Percentiles rank a stretch among this genome's conserved stretches.
Conservation (phyloP, 495 filamentous ascomycete genomes). For the Xylaria bambusicola region DNA sequence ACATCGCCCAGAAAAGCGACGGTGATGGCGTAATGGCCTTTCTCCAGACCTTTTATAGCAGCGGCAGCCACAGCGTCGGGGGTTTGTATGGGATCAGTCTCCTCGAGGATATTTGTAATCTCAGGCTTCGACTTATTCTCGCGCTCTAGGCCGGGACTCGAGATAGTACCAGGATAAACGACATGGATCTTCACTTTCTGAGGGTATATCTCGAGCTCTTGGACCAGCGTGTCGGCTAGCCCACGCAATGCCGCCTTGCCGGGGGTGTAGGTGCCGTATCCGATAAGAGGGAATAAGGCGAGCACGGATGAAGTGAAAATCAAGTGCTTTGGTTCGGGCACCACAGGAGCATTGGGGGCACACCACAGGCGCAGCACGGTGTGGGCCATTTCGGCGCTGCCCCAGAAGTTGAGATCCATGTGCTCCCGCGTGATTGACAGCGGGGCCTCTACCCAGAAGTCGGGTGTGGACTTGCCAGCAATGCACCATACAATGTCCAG, state of each 20-base stretch:
- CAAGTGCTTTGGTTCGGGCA: conserved; percentile 65
- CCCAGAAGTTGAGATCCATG: conserved; percentile 93
- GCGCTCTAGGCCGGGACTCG: conserved; percentile 68
- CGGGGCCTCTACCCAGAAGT: conserved; percentile 75
- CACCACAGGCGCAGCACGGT: conserved; percentile 64
- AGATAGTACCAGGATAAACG: conserved; percentile 84
- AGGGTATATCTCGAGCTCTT: conserved; percentile 82
- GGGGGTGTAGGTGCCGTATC: conserved; percentile 86
- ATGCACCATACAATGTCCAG: conserved; percentile 93
- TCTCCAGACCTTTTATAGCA: conserved; percentile 74
- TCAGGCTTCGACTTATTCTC: conserved; percentile 82
- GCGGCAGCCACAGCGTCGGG: conserved; percentile 72
- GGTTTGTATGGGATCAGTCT: conserved; percentile 75
- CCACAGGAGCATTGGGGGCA: conserved; percentile 43
- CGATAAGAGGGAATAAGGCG: conserved; percentile 73
- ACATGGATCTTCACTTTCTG: conserved; percentile 76
- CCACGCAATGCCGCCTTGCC: conserved; percentile 83
- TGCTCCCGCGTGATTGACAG: conserved; percentile 67
- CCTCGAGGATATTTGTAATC: conserved; percentile 79
- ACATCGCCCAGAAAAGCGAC: conserved; percentile 67
- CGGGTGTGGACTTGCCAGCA: conserved; percentile 74
- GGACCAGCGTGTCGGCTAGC: conserved; percentile 77
- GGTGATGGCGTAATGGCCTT: conserved; percentile 74
- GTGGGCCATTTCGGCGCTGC: conserved; percentile 84
- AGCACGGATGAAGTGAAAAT: conserved; percentile 82